Base-by-base conservation (phyloP, 2,329 filamentous ascomycete species). In the Pseudocercospora ulei region DNA sequence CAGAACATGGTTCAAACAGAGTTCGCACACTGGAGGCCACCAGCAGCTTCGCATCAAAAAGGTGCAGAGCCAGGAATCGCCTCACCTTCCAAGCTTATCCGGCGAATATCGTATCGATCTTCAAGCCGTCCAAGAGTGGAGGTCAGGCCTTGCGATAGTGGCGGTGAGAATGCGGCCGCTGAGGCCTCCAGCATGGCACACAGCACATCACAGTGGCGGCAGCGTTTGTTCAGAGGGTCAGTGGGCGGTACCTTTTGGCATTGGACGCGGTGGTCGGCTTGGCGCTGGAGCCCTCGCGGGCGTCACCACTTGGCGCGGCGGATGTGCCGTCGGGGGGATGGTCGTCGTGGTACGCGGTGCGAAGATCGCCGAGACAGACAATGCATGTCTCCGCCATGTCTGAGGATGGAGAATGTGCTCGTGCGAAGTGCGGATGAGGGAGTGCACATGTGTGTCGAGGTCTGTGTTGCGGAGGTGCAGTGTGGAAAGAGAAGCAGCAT, bases 331-430 rank as follows among this genome's bases (percentile, higher is more conserved):
- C 59, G 56, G 60, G 55, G 47, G 65, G 62, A 58, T 60, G 58
- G 57, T 63, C 63, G 57, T 68, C 67, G 64, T 66, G 67, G 64
- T 66, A 65, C 61, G 65, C 67, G 65, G 67, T 69, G 63, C 69
- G 72, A 64, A 80, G 72, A 67, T 80, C 75, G 67, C 75, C 76
- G 66, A 80, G 68, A 67, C 76, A 80, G 61, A 80, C 76, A 65
- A 80, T 80, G 65, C 76, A 80, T 55, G 73, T 75, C 61, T 78
- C 75, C 63, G 74, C 72, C 76, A 77, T 78, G 51, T 41, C 40
- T 41, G 40, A 26, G 41, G 36, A 25, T 36, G 22, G 29, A 39
- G 28, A 37, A 20, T 14, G 33, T 43, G 27, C 34, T 37, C 8
- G 38, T 39, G 16, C 16, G 35, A 30, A 23, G 31, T 36, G 45